phyloP scores from a whole-genome alignment of 257 asterid species.

The Scutellaria galericulata region DNA sequence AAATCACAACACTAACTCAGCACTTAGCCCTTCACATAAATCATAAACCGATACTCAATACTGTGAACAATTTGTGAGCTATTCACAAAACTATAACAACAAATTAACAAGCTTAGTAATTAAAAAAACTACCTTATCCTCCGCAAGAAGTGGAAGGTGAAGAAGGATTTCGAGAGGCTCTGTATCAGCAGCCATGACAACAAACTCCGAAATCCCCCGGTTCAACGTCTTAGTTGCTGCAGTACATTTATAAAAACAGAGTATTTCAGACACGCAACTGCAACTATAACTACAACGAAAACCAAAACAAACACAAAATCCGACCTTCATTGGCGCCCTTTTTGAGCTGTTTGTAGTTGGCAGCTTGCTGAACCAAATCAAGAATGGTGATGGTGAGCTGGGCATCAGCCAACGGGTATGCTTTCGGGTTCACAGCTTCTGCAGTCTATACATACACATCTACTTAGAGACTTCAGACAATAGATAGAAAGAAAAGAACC shows the following conservation, averaged over 20 bases:
- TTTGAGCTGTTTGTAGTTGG: slow-evolving; percentile 89
- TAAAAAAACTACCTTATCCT: slow-evolving; percentile 3
- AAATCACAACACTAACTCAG: background rate
- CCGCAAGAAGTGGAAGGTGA: too few relatives aligned
- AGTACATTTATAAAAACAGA: background rate
- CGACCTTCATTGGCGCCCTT: slow-evolving; percentile 98
- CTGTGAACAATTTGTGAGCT: background rate
- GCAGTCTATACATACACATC: slow-evolving; percentile 49
- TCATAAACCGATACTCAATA: background rate
- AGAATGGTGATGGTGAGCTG: slow-evolving; percentile 78
- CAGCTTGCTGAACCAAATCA: slow-evolving; percentile 91
- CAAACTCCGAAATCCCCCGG: too few relatives aligned
- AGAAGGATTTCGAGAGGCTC: too few relatives aligned
- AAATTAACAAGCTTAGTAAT: background rate
- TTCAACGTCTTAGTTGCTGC: too few relatives aligned
- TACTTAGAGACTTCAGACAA: background rate
- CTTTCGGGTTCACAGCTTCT: slow-evolving; percentile 89
- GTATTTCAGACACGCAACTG: background rate
- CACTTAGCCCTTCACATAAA: background rate
- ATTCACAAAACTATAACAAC: background rate
- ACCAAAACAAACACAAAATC: background rate
- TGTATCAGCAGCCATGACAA: too few relatives aligned
- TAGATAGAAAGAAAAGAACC: background rate
- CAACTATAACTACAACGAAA: background rate
- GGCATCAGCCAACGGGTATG: slow-evolving; percentile 87